Conservation (phyloP, 23 red algal species). For the Agarophyton chilense region DNA sequence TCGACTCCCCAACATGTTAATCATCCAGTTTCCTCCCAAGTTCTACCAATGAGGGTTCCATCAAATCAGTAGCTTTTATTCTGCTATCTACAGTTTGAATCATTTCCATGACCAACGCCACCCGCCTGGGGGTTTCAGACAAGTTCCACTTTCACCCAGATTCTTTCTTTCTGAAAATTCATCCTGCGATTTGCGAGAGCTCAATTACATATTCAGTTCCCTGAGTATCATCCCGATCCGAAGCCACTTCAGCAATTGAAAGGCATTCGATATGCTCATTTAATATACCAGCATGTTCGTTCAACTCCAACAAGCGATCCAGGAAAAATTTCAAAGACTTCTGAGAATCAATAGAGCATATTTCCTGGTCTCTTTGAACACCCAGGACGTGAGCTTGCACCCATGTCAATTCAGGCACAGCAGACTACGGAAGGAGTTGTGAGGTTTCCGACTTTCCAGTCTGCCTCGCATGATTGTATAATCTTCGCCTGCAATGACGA, state of each 20-base stretch:
- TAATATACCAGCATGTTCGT: constrained; percentile 58
- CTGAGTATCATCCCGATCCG: constrained; percentile 15
- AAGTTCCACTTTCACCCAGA: constrained; percentile 58
- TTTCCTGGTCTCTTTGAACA: constrained; percentile 57
- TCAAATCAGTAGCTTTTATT: constrained; percentile 14
- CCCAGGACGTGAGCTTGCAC: constrained; percentile 51
- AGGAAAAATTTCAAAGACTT: constrained; percentile 57
- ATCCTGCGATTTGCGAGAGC: constrained; percentile 41
- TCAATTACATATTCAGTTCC: constrained; percentile 36
- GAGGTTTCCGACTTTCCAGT: constrained; percentile 13
- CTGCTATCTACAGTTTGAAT: constrained; percentile 15
- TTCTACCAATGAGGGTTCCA: constrained; percentile 41
- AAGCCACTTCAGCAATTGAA: constrained; percentile 52
- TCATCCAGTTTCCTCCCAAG: constrained; percentile 35
- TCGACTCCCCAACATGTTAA: not conserved
- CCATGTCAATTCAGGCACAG: constrained; percentile 52
- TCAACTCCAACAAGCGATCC: constrained; percentile 53
- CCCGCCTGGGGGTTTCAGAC: constrained; percentile 10
- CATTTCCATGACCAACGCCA: constrained; percentile 51
- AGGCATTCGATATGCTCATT: constrained; percentile 53
- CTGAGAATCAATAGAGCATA: constrained; percentile 28
- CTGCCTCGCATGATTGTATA: constrained; percentile 19
- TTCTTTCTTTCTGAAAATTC: constrained; percentile 51
- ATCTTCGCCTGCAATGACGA: constrained; percentile 16
- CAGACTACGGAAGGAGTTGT: constrained; percentile 54